Percentiles rank a stretch among this genome's conserved stretches.
phyloP scores from a whole-genome alignment of 2,329 filamentous ascomycete species.

The Pseudogymnoascus sp. region DNA sequence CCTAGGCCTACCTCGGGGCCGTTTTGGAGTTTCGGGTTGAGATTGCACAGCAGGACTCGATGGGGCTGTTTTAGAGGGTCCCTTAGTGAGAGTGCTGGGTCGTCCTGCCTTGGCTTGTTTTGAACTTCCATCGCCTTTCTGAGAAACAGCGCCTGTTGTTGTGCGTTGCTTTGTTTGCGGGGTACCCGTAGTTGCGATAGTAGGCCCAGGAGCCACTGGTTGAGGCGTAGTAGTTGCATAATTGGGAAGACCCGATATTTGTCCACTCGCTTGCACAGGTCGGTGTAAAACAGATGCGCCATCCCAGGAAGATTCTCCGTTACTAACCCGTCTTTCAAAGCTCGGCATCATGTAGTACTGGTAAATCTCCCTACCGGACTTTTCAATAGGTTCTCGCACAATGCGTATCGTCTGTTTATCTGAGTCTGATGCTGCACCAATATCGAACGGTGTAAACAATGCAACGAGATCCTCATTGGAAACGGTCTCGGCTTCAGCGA shows the following conservation, averaged over 20 bases:
- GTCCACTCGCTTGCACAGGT: slow-evolving; percentile 7
- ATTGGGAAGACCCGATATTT: neutral
- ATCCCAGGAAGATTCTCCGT: slow-evolving; percentile 2
- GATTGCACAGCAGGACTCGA: neutral
- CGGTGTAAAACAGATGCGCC: neutral
- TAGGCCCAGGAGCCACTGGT: neutral
- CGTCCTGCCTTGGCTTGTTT: neutral
- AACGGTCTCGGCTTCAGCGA: neutral
- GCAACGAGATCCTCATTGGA: neutral
- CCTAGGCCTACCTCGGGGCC: slow-evolving; percentile 1
- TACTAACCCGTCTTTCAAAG: neutral
- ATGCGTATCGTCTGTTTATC: slow-evolving; percentile 1
- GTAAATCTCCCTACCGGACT: neutral
- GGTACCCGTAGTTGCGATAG: neutral
- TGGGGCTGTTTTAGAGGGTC: neutral
- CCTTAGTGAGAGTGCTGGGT: neutral
- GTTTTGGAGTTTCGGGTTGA: neutral
- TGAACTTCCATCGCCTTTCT: neutral
- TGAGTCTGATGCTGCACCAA: no score
- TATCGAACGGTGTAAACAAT: neutral
- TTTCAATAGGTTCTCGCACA: slow-evolving; percentile 6
- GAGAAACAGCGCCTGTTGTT: neutral
- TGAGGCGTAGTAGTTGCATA: neutral
- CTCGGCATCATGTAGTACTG: neutral
- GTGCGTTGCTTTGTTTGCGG: neutral